Conservation (phyloP, 352 stramenopile species). For the Globisporangium spinosum region DNA sequence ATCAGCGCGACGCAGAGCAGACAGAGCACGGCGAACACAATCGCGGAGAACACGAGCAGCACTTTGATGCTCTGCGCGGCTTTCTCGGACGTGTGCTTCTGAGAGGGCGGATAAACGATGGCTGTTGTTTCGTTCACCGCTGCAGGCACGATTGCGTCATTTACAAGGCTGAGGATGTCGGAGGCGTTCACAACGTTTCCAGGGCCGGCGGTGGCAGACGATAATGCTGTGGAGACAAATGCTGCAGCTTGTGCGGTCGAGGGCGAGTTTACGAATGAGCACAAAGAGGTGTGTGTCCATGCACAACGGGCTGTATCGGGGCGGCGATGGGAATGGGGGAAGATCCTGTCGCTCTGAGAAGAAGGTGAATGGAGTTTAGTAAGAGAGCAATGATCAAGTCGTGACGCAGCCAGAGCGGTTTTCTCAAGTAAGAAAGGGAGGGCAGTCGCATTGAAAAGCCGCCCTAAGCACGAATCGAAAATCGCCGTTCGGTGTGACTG, state of each 20-base stretch:
- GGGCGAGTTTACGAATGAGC: neutral
- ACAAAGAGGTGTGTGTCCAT: neutral
- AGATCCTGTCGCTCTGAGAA: neutral
- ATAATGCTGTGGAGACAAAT: neutral
- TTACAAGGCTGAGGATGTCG: too few species aligned
- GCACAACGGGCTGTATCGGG: neutral
- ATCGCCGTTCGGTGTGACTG: too few species aligned
- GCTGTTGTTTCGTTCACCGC: too few species aligned
- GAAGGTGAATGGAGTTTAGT: neutral
- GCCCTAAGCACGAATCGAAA: too few species aligned
- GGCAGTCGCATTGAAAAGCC: neutral
- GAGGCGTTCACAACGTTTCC: too few species aligned
- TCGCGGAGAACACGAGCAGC: constrained; percentile 3
- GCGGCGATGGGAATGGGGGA: neutral
- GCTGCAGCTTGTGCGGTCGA: neutral
- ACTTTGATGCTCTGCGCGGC: neutral
- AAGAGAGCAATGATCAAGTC: neutral
- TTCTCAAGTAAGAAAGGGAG: neutral
- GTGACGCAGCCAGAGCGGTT: neutral
- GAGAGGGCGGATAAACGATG: too few species aligned
- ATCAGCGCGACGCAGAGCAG: constrained; percentile 32
- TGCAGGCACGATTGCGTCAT: too few species aligned
- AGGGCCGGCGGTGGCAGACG: too few species aligned
- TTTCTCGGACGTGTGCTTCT: neutral
- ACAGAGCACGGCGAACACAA: constrained; percentile 29